Percentiles rank a stretch among this genome's conserved stretches.
Evolutionary conservation across 345 rosid species (phyloP).

Genomic region (Syzygium oleosum): DNA sequence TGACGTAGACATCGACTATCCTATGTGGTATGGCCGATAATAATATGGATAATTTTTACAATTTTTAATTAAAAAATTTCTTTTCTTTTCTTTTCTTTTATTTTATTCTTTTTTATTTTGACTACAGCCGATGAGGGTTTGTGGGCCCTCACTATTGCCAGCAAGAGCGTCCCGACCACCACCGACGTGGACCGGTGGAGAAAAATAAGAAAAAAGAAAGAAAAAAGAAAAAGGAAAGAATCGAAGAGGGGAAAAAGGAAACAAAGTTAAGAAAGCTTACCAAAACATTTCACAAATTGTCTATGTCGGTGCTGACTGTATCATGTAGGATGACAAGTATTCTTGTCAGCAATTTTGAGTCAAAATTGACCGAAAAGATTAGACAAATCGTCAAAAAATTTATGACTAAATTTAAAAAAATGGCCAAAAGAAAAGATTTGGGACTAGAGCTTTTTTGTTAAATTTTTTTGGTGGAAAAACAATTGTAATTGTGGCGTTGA

Average conservation of each 20-base stretch:
- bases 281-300: background rate
- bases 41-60: background rate
- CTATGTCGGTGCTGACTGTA: accelerated
- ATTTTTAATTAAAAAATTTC: too few species aligned
- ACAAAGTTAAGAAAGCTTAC: background rate
- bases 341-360: accelerated
- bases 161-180: background rate
- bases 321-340: accelerated
- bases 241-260: accelerated
- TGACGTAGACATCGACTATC: accelerated
- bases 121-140: background rate
- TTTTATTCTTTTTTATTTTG: background rate
- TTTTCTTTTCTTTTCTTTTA: accelerated
- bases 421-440: too few species aligned
- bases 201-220: background rate
- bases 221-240: accelerated
- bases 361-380: background rate
- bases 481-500: too few species aligned
- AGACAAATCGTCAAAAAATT: background rate
- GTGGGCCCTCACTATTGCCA: background rate
- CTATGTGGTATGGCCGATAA: accelerated
- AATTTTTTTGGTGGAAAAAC: too few species aligned
- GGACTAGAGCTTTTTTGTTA: too few species aligned
- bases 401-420: background rate
- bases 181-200: background rate